phyloP scores from a whole-genome alignment of 495 filamentous ascomycete genomes.

The Talaromyces liani region DNA sequence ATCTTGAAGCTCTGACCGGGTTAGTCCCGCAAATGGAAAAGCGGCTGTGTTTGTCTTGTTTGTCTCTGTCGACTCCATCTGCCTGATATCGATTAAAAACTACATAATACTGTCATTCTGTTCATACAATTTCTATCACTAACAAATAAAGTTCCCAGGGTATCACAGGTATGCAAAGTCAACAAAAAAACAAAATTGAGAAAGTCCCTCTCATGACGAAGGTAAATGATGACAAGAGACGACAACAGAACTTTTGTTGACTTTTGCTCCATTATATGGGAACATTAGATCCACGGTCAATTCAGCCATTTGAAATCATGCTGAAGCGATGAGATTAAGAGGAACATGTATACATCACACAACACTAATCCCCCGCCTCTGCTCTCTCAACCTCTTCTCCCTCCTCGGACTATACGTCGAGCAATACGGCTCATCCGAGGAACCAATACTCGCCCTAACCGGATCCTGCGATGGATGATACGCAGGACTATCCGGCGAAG shows the following conservation, averaged over 20 bases:
- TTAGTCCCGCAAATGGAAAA: not conserved
- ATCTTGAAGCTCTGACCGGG: not conserved
- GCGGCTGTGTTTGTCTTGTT: conserved; percentile 18
- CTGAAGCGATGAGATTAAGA: not conserved
- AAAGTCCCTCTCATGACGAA: not conserved
- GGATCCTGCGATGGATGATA: conserved; percentile 38
- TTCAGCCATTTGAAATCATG: not conserved
- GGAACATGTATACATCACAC: conserved; percentile 13
- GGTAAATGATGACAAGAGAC: not conserved
- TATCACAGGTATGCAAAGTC: not conserved
- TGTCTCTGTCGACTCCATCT: too few relatives aligned
- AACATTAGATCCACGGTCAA: not conserved
- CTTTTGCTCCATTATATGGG: not conserved
- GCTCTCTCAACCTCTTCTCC: conserved; percentile 34
- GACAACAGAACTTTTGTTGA: not conserved
- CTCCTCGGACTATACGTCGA: conserved; percentile 38
- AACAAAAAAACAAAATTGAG: not conserved
- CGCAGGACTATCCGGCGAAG: conserved; percentile 34
- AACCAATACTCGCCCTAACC: conserved; percentile 34
- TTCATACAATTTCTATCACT: not conserved
- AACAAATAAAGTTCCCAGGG: not conserved
- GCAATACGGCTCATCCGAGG: conserved; percentile 38
- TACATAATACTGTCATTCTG: not conserved
- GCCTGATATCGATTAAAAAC: not conserved
- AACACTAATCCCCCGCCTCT: conserved; percentile 30